phyloP scores from a whole-genome alignment of 192 early-diverging fungal species.

The Nowakowskiella sp. region DNA sequence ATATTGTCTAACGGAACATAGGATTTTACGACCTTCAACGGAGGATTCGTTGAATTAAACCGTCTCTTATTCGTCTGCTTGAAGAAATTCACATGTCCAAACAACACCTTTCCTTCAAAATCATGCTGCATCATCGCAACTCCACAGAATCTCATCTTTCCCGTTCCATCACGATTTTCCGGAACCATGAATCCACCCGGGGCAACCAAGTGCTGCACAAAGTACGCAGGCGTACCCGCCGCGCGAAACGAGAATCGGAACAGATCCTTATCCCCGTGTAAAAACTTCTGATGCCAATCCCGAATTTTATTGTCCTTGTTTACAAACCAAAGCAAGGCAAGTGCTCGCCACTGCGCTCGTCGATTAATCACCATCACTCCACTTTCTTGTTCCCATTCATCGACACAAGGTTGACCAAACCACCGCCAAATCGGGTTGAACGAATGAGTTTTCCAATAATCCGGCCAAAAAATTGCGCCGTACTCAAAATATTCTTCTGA shows the following conservation, averaged over 20 bases:
- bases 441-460: neutral
- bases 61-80: neutral
- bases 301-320: neutral
- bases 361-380: neutral
- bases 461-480: neutral
- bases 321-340: neutral
- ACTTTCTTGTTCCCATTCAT: constrained; percentile 1
- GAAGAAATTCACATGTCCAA: neutral
- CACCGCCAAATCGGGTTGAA: neutral
- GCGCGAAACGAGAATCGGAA: neutral
- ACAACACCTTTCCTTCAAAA: neutral
- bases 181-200: neutral
- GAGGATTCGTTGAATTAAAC: neutral
- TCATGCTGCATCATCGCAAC: neutral
- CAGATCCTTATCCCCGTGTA: neutral
- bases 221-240: neutral
- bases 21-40: neutral
- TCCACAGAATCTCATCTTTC: neutral
- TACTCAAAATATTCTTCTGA: neutral
- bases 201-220: neutral
- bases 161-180: neutral
- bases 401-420: neutral
- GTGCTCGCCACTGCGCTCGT: neutral
- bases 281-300: neutral
- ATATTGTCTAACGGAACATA: neutral